phyloP scores from a whole-genome alignment of 163 green algal genomes.

The Scenedesmus sp. region DNA sequence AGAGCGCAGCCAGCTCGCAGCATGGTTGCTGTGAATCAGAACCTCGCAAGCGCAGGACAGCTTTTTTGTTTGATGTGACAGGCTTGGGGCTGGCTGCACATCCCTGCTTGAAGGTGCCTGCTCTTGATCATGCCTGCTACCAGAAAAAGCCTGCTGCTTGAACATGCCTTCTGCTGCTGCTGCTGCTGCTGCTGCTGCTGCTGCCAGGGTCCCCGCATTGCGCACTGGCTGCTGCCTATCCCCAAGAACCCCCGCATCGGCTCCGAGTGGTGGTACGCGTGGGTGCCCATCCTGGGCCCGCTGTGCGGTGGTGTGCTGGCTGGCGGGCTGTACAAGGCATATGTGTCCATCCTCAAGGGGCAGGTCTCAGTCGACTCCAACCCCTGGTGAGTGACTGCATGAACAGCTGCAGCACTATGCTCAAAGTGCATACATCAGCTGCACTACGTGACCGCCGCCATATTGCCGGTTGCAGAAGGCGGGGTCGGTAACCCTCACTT shows the following conservation, averaged over 20 bases:
- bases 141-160: background rate
- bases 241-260: constrained; percentile 39
- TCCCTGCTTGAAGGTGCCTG: too few relatives aligned
- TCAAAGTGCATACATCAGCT: too few relatives aligned
- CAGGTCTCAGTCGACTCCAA: constrained; percentile 35
- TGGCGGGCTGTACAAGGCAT: constrained; percentile 56
- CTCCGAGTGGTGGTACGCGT: constrained; percentile 62
- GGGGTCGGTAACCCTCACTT: too few relatives aligned
- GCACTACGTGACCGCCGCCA: too few relatives aligned
- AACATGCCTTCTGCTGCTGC: background rate
- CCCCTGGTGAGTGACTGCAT: constrained; percentile 2
- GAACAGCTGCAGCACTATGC: too few relatives aligned
- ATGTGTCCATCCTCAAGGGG: constrained; percentile 38
- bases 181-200: background rate
- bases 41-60: too few relatives aligned
- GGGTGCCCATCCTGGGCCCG: constrained; percentile 68
- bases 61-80: too few relatives aligned
- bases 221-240: constrained; percentile 78
- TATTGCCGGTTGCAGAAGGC: too few relatives aligned
- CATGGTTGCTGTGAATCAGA: background rate
- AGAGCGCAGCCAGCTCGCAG: background rate
- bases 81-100: too few relatives aligned
- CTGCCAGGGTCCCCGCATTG: constrained; percentile 62
- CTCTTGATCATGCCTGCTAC: too few relatives aligned
- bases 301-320: constrained; percentile 60